Evolutionary conservation across 129 eudicot species (phyloP), one percentile per base, ranked within the genome.

Genomic region (Centrapalus pauciflorus): DNA sequence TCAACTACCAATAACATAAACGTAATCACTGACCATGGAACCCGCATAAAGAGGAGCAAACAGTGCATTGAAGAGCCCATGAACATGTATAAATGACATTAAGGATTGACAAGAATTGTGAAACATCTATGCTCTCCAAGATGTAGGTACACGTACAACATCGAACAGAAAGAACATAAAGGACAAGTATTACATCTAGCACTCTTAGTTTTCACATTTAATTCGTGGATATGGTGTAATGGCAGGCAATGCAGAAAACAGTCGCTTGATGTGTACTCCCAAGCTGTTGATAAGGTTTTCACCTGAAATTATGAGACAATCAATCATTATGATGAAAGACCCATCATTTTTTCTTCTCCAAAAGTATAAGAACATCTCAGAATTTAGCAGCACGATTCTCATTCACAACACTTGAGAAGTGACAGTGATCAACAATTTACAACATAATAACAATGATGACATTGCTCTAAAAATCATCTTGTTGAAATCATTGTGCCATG

Each of bases 21-120:
- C 14, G 43, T 49, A 62, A 40, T 27, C 19, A 41, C 75, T 80
- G 63, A 93, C 98, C 58, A 73, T 76, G 50, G 98, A 80, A 32
- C 98, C 98, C 2, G 95, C 96, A 74, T 81, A 93, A 28, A 93
- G 82, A 70, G 98, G 98, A 71, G 96, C 95, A 60, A 93, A 76
- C 52, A 93, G 75, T 26, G 92, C 96, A 72, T 93, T 93, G 78
- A 93, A 93, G 54, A 93, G 85, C 54, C 98, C 98, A 76, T 93
- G 98, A 56, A 93, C 98, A 69, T 93, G 95, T 93, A 82, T 70
- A 48, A 76, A 64, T 38, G 58, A 69, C 55, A 92, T 88, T 81
- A 88, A 88, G 96, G 80, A 59, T 65, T 23, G 64, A 67, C 28
- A 0, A 21, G 3, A 67, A 25, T 34, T 10, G 41, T 65, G 16